Evolutionary conservation across 495 filamentous ascomycete species (phyloP).

Genomic region (Neurospora sp.): DNA sequence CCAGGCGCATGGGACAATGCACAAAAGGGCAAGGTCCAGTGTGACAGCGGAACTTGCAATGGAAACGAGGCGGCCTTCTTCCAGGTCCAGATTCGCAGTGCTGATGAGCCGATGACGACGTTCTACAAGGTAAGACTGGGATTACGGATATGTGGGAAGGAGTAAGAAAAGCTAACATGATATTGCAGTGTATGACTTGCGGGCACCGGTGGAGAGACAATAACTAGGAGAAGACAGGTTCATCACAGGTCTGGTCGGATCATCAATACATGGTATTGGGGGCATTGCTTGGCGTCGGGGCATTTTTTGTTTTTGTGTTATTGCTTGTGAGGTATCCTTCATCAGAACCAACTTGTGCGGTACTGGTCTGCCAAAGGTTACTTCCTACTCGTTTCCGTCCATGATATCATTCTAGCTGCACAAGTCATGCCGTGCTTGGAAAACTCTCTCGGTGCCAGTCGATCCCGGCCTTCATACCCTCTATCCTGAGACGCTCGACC

Average conservation of each 20-base stretch:
- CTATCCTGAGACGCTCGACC: constrained; percentile 49
- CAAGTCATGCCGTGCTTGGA: background rate
- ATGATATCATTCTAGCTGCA: background rate
- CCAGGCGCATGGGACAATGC: constrained; percentile 83
- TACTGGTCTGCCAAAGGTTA: background rate
- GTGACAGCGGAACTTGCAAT: constrained; percentile 63
- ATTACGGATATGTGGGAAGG: background rate
- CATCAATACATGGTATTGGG: constrained; percentile 9
- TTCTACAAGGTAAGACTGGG: constrained; percentile 69
- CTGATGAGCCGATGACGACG: constrained; percentile 96
- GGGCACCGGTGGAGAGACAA: constrained; percentile 49
- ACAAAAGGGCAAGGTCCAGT: constrained; percentile 67
- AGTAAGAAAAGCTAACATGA: constrained; percentile 9
- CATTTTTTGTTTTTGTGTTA: constrained; percentile 5
- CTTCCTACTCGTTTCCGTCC: background rate
- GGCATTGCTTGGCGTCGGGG: constrained; percentile 19
- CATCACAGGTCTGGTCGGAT: background rate
- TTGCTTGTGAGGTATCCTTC: constrained; percentile 5
- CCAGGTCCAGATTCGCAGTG: constrained; percentile 94
- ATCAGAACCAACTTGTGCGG: background rate
- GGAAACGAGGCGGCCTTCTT: constrained; percentile 81
- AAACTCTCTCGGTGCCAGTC: constrained; percentile 36
- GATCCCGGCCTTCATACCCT: constrained; percentile 42
- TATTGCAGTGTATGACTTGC: constrained; percentile 48
- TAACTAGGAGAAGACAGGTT: constrained; percentile 12